phyloP scores from a whole-genome alignment of 2,329 filamentous ascomycete genomes.

The Triangularia setosa region DNA sequence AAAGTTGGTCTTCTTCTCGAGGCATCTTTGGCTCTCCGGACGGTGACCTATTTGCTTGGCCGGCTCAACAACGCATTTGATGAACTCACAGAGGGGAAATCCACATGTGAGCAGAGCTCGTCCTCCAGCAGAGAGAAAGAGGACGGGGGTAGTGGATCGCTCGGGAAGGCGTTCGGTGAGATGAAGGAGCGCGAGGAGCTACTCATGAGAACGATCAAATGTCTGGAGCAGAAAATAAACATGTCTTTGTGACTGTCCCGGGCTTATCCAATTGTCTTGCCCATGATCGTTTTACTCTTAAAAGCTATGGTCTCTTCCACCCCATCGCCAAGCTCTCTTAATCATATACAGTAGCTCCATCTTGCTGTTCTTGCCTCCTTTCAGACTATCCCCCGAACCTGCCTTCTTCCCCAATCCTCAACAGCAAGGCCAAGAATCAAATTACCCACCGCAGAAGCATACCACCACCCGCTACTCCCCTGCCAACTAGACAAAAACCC shows the following conservation, averaged over 20 bases:
- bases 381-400: background rate
- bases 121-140: background rate
- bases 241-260: background rate
- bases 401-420: background rate
- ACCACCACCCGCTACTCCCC: background rate
- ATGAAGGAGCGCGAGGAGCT: background rate
- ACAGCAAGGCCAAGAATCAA: background rate
- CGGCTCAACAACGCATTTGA: background rate
- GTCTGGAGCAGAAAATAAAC: background rate
- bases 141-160: background rate
- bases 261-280: background rate
- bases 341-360: background rate
- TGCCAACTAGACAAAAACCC: background rate
- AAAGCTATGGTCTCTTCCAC: background rate
- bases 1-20: background rate
- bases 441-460: background rate
- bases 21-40: background rate
- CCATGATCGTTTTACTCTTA: background rate
- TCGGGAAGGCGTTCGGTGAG: background rate
- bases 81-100: background rate
- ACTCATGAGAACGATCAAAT: background rate
- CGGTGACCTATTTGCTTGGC: background rate
- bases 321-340: background rate
- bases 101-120: background rate
- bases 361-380: background rate